Conservation (phyloP, 169 alveolate species). For the Plasmodium vivax region DNA sequence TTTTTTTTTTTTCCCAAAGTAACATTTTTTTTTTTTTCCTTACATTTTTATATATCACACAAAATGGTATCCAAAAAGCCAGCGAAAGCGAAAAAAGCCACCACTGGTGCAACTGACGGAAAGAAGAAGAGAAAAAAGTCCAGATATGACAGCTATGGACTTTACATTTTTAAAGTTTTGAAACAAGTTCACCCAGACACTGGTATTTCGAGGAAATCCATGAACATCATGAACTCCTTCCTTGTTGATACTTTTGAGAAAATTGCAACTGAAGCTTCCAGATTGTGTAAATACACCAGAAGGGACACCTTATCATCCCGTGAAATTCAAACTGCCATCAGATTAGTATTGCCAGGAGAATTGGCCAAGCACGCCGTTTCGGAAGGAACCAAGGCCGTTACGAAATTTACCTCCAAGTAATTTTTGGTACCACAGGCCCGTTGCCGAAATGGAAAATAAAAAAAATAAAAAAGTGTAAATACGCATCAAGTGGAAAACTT, state of each 20-base stretch:
- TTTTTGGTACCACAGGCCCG: conserved; percentile 48
- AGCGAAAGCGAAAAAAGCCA: conserved; percentile 72
- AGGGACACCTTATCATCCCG: conserved; percentile 97
- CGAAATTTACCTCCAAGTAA: conserved; percentile 95
- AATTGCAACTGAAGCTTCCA: conserved; percentile 96
- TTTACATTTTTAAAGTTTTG: conserved; percentile 93
- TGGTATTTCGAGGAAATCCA: conserved; percentile 96
- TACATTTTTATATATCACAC: conserved; percentile 1
- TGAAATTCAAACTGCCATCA: conserved; percentile 99
- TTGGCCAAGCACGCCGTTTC: conserved; percentile 99
- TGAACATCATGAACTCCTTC: conserved; percentile 97
- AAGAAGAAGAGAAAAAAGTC: conserved; percentile 71
- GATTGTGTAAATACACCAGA: conserved; percentile 95
- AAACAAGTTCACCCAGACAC: conserved; percentile 98
- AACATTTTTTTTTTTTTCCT: neutral
- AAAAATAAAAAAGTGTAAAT: neutral
- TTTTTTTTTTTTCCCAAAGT: conserved; percentile 15
- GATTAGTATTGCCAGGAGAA: conserved; percentile 99
- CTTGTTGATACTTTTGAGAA: conserved; percentile 96
- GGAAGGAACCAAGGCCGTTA: conserved; percentile 99
- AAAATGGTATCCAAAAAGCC: conserved; percentile 72
- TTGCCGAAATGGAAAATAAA: conserved; percentile 2
- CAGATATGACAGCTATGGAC: conserved; percentile 79
- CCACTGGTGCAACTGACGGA: conserved; percentile 80
- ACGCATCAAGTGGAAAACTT: neutral